Base-by-base conservation (phyloP, 208 protist species). In the Leishmania martiniquensis region DNA sequence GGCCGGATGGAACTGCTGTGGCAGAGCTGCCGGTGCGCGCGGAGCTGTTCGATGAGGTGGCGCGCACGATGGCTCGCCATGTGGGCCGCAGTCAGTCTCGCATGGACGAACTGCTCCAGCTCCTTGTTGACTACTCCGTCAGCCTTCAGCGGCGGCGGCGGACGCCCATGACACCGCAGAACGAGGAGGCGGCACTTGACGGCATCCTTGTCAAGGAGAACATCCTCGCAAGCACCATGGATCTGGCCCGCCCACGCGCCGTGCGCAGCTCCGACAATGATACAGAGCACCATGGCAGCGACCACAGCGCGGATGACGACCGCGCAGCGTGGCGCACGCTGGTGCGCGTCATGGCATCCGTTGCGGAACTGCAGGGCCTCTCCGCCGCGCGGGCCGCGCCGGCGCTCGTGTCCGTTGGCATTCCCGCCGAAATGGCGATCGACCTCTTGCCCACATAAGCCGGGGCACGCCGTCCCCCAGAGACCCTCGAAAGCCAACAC, bases 341-440 rank as follows among this genome's bases (percentile, higher is more conserved):
- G 5, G 79, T 65, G 32, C 80, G 74, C 9, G 63, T 89, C n/a
- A 63, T 85, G 67, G 51, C 63, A 17, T 44, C 67, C 47, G 32
- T 82, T 20, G 80, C 75, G 15, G 77, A 69, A 17, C 63, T 44
- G 45, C 65, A 80, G 22, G 72, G 54, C 0, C 63, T 90, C 34
- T 86, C 84, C 22, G 71, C 83, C 25, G 79, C 72, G 2, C 80
- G 66, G 10, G 86, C 81, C 32, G 86, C 83, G 22, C 84, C 86
- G 7, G 84, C 84, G 6, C 49, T 90, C 32, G 75, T 90, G 10
- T 85, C 86, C 17, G 77, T 78, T 22, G 86, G 86, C 29, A 75
- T 66, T 29, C 54, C 65, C 12, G 75, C 80, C 1, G 83, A 90
- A 17, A 63, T 86, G 22, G 84, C 78, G 29, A 69, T 90, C 13